Conservation (phyloP, 352 stramenopile genomes). For the Globisporangium polare region DNA sequence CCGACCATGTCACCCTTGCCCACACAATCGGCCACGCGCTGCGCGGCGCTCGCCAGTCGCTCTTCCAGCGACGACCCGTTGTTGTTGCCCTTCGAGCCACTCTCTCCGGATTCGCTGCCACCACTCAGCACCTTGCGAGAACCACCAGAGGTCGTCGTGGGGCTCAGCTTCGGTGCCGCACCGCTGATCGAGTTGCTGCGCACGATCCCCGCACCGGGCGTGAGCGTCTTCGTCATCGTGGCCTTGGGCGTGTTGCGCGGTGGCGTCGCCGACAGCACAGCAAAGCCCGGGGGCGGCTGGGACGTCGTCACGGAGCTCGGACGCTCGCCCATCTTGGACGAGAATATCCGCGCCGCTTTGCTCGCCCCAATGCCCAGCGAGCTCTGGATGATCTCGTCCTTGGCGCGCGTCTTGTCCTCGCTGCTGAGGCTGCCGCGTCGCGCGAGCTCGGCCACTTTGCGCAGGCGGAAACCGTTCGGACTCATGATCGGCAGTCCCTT, state of each 20-base stretch:
- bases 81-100: background rate
- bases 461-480: conserved; percentile 65
- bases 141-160: conserved; percentile 12
- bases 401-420: conserved; percentile 80
- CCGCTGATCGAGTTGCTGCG: conserved; percentile 33
- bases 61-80: conserved; percentile 40
- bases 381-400: conserved; percentile 87
- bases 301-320: conserved; percentile 16
- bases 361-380: conserved; percentile 71
- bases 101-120: conserved; percentile 14
- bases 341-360: conserved; percentile 54
- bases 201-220: conserved; percentile 52
- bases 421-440: conserved; percentile 73
- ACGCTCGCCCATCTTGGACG: conserved; percentile 46
- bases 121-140: conserved; percentile 24
- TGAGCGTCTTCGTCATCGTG: conserved; percentile 43
- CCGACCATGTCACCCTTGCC: conserved; percentile 75
- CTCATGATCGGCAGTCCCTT: conserved; percentile 81
- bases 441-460: conserved; percentile 77
- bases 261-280: conserved; percentile 26
- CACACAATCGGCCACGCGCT: conserved; percentile 72
- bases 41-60: conserved; percentile 54
- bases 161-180: conserved; percentile 25
- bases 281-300: conserved; percentile 46
- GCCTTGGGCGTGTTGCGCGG: conserved; percentile 50